Evolutionary conservation across 2,329 filamentous ascomycete species (phyloP).

Genomic region (Fusarium veterinarium): DNA sequence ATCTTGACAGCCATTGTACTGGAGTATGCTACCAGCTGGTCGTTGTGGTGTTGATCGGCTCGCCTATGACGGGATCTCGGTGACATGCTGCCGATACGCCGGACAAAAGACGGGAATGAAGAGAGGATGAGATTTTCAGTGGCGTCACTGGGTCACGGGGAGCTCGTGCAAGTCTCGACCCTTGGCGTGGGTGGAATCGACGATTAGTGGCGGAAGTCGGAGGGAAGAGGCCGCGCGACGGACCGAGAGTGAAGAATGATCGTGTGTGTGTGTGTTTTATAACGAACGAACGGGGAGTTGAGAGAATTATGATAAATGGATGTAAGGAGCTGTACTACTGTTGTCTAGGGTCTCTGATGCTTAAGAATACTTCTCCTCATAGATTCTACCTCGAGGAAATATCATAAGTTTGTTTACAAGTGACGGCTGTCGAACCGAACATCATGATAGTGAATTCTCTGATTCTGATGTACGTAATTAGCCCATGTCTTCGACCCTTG

Average conservation of each 20-base stretch:
- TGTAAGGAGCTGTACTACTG: background rate
- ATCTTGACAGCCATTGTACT: background rate
- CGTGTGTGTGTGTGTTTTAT: background rate
- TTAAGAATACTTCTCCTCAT: rapidly evolving
- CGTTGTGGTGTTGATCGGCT: background rate
- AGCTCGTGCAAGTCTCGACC: conserved; percentile 26
- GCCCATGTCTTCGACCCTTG: background rate
- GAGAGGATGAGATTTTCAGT: conserved; percentile 9
- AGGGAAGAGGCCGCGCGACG: conserved; percentile 24
- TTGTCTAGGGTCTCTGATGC: rapidly evolving
- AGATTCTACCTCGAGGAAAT: background rate
- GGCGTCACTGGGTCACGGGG: conserved; percentile 36
- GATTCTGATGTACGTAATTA: conserved; percentile 23
- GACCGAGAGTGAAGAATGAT: conserved; percentile 8
- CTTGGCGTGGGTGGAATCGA: background rate
- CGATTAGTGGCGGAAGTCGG: conserved; percentile 35
- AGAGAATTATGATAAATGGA: rapidly evolving
- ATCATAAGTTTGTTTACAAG: background rate
- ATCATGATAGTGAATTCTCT: background rate
- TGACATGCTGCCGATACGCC: conserved; percentile 23
- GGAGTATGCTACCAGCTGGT: background rate
- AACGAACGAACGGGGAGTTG: conserved; percentile 20
- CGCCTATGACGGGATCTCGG: background rate
- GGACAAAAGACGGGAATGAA: conserved; percentile 17
- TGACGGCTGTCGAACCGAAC: conserved; percentile 6